Evolutionary conservation across 805 yeast genomes (phyloP), one percentile per base, ranked within the genome.

Genomic region (Cyberlindnera meyerae): DNA sequence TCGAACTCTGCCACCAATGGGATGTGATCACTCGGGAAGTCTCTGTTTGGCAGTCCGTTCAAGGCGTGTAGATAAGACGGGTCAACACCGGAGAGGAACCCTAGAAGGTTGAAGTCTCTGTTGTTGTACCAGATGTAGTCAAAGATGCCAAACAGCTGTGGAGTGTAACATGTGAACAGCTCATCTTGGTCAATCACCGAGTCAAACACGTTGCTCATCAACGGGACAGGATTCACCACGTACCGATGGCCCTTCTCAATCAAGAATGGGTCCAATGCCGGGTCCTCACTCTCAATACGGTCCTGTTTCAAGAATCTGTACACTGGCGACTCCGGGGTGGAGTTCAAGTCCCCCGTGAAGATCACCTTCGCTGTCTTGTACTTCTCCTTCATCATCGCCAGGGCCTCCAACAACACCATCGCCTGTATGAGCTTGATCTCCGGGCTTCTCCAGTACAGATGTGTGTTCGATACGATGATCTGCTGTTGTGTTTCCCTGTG

Each of bases 341-440:
- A 73, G 47, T 77, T 77, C 42, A 75, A 65, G 52, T 77, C 83
- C 1, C 82, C 83, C 12, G 71, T 63, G 57, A 76, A 64, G 8
- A 77, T 45, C 0, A 73, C 56, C 31, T 63, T 65, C 34, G 51
- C 30, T 38, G 44, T 25, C 38, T 61, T 44, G 48, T 57, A 31
- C 43, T 55, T 40, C 47, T 45, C 4, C 51, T 52, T 37, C 39
- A 58, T 47, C 42, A 63, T 43, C 44, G 58, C 39, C 1, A 67
- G 27, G 4, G 60, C 43, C 20, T 55, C 52, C 45, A 70, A 59
- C 5, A 74, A 52, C 8, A 73, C 56, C 54, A 71, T 66, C 12
- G 75, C 63, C 47, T 77, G 83, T 29, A 74, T 49, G 7, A 75
- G 57, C 46, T 74, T 76, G 15, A 77, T 77, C 45, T 75, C 78